Conservation (phyloP, 345 rosid species). For the Cardamine resedifolia region DNA sequence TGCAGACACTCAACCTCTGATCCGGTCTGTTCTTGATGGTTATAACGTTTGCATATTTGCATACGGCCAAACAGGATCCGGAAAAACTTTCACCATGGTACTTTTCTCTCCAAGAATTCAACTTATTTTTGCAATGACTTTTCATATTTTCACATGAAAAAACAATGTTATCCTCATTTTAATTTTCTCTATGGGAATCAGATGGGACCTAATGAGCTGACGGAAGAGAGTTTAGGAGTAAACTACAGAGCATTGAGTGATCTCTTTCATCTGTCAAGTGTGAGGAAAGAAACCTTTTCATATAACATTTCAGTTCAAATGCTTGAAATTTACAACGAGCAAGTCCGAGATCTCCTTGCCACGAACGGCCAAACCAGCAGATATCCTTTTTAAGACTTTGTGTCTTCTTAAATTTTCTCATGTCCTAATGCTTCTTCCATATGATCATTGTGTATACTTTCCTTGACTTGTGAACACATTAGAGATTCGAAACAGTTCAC, state of each 20-base stretch:
- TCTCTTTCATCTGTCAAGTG: constrained; percentile 67
- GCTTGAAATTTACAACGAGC: constrained; percentile 98
- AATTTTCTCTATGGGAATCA: constrained; percentile 31
- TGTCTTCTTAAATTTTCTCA: neutral
- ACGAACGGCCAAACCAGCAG: constrained; percentile 65
- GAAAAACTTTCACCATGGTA: constrained; percentile 97
- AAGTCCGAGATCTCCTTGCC: constrained; percentile 92
- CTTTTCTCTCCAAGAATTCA: neutral
- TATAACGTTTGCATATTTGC: constrained; percentile 98
- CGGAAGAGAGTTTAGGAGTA: constrained; percentile 79
- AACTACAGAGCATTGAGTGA: constrained; percentile 92
- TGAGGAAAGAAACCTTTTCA: constrained; percentile 59
- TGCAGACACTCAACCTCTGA: constrained; percentile 76
- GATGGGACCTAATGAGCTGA: constrained; percentile 87
- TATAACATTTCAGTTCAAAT: constrained; percentile 84
- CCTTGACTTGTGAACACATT: constrained; percentile 63
- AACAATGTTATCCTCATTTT: neutral
- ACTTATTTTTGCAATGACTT: neutral
- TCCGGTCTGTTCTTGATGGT: constrained; percentile 98
- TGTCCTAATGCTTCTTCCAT: constrained; percentile 1
- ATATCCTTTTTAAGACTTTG: constrained; percentile 59
- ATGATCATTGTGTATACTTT: neutral
- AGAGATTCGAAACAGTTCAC: constrained; percentile 94
- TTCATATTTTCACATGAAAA: neutral
- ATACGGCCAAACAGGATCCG: constrained; percentile 98